Evolutionary conservation across 75 land plant species (phyloP), one percentile per base, ranked within the genome.

Genomic region (Cupressus sempervirens): DNA sequence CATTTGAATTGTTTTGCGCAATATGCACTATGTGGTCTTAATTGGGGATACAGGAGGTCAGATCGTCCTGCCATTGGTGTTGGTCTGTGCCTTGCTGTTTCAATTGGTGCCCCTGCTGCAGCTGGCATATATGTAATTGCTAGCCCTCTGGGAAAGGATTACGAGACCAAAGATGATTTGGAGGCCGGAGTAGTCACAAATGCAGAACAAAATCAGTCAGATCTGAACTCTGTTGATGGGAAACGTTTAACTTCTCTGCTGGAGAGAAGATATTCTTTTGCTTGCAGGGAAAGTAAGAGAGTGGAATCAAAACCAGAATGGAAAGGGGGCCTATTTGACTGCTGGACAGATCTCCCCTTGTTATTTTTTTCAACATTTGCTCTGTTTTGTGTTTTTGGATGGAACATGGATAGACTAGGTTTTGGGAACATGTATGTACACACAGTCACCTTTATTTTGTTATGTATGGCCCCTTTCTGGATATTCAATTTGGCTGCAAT

Each of bases 361-460:
- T 86, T 93, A 4, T 92, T 85, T 72, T 88, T 93, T 6, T 90
- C 99, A 16, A 88, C 91, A 16, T 88, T 93, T 75, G 95, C 94
- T 76, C 83, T 90, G 45, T 89, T 91, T 52, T 95, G 97, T 83
- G 94, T 97, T 29, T 92, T 95, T 87, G 99, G 99, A 30, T 97
- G 95, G 93, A 97, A 97, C 87, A 93, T 97, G 94, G 99, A 95
- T 53, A 91, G 99, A 83, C 90, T 97, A n/a, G 99, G 99, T 0
- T 93, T 97, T 80, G 99, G 99, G 40, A 97, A 97, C 90, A 93
- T 95, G 92, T 97, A 92, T 80, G 96, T 97, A 56, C 99, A 97
- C 83, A 92, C 90, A 83, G 87, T 88, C 18, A 97, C 99, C 72
- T 97, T 97, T 88, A 30, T 95, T n/a, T 90, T 97, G 40, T 89